Evolutionary conservation across 2,329 filamentous ascomycete species (phyloP), one percentile per base, ranked within the genome.

Genomic region (Trichoderma sp.): DNA sequence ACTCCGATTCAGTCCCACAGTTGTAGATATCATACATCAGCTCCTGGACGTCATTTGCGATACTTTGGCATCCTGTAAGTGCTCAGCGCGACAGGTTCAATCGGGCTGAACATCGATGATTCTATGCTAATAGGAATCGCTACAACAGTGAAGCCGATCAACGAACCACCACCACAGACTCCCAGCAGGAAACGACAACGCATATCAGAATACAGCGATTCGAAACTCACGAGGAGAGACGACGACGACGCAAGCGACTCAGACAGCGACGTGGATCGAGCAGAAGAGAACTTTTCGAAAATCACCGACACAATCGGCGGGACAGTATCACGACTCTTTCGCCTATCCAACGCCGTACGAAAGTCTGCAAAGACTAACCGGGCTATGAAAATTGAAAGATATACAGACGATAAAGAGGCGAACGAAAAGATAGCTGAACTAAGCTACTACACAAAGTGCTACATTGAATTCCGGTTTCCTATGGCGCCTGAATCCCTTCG

Each of bases 1-100:
- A 15, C 64, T 67, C 32, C 64, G 64, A 24, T 67, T 67, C 32
- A 67, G 64, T 30, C 64, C 64, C 9, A 57, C 32, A 14, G 64
- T 57, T n/a, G 64, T 67, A 21, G 64, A 67, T 0, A 57, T 57
- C 3, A 67, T 67, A 57, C 64, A 67, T 6, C 51, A 67, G 24
- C 64, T 67, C 47, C 51, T 67, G 2, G 64, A 67, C 24, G 51
- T 57, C 64, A 67, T 67, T 15, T 67, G 64, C 28, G 51, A 67
- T 30, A 30, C 64, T 7, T 57, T 67, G 47, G 12, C 21, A 39
- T 67, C 64, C 1, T 67, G 64, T 67, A 39, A 39, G 64, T 57
- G 2, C 9, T 28, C 39, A 11, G n/a, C 47, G 30, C 32, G 28
- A 6, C 14, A n/a, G 39, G n/a, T n/a, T 66, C 8, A 3, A 51